Evolutionary conservation across 2,329 filamentous ascomycete genomes (phyloP), one percentile per base, ranked within the genome.

Genomic region (Scleromitrula shiraiana): DNA sequence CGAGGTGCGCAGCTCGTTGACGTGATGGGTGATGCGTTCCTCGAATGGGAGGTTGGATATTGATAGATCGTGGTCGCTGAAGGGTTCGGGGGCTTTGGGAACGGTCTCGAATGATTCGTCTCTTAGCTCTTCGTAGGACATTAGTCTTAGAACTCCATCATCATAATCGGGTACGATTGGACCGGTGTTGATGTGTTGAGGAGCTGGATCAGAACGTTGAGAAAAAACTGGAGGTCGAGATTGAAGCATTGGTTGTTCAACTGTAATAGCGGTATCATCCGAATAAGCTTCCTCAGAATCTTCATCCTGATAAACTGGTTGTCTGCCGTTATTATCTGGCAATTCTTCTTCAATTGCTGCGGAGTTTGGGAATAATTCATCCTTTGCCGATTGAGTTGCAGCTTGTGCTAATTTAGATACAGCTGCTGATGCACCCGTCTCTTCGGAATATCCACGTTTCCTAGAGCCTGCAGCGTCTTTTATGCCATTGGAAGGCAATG

Each of bases 21-120:
- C 45, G 22, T 22, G 22, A 4, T 41, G 10, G 17, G 37, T 23
- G 8, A 47, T 17, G 15, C 37, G 38, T 17, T 47, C 45, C n/a
- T 19, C 10, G 8, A 47, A 24, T n/a, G 45, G 7, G 10, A 39
- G 45, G 5, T 42, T 40, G 12, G 45, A 47, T 4, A 47, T 15
- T 29, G 45, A 47, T 6, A 42, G 4, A n/a, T 47, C 45, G 4
- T 26, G 37, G 6, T 47, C 45, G 14, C 19, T 42, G 22, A 23
- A n/a, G 7, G 24, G 30, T 22, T 44, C 26, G 14, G 8, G 22
- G 30, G 15, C 32, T n/a, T 15, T 20, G 9, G 47, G 24, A 9
- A 27, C 5, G 2, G n/a, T 37, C 39, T 50, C 47, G 44, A 50
- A 50, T n/a, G 41, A 40, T 35, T 50, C 33, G 7, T 46, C 35